Evolutionary conservation across 2,329 filamentous ascomycete genomes (phyloP).

Genomic region (Cryoendolithus antarcticus): DNA sequence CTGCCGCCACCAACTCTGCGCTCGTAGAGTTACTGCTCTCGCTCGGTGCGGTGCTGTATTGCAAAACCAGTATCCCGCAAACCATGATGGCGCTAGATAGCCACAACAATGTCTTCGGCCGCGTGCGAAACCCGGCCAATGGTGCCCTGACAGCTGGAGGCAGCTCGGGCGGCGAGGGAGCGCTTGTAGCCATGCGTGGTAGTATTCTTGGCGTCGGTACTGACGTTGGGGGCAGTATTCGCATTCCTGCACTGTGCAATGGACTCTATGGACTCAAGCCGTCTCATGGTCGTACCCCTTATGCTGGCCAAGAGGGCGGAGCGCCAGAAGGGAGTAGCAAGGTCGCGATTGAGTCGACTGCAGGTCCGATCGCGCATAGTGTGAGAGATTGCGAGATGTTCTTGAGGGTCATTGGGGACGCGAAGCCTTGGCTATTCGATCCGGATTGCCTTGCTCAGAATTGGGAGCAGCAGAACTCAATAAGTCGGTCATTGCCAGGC

Average conservation of each 20-base stretch:
- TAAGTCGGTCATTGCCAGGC: no score
- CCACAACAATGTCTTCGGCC: constrained; percentile 40
- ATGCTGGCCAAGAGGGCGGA: constrained; percentile 39
- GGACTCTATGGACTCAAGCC: constrained; percentile 38
- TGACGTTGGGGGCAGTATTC: constrained; percentile 41
- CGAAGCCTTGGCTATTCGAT: constrained; percentile 40
- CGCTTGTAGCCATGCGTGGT: constrained; percentile 37
- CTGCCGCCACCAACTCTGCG: constrained; percentile 25
- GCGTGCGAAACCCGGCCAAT: constrained; percentile 38
- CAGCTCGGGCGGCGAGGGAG: constrained; percentile 41
- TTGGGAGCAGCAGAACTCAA: constrained; percentile 23
- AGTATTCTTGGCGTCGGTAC: constrained; percentile 41
- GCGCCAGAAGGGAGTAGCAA: constrained; percentile 36
- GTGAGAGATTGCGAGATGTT: constrained; percentile 42
- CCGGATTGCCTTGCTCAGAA: constrained; percentile 29
- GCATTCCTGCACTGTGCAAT: constrained; percentile 39
- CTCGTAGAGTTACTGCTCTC: constrained; percentile 33
- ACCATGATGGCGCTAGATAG: constrained; percentile 41
- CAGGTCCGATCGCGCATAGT: constrained; percentile 35
- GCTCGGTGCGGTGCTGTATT: constrained; percentile 38
- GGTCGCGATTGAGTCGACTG: constrained; percentile 29
- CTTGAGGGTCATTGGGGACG: constrained; percentile 40
- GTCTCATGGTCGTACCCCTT: constrained; percentile 37
- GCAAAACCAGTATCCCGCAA: constrained; percentile 44
- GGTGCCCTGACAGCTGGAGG: constrained; percentile 38